These are phyloP conservation scores for Curvularia eragrostidis DNA, from an alignment of 2,329 filamentous ascomycete genomes.

Conservation along the genomic window DNA sequence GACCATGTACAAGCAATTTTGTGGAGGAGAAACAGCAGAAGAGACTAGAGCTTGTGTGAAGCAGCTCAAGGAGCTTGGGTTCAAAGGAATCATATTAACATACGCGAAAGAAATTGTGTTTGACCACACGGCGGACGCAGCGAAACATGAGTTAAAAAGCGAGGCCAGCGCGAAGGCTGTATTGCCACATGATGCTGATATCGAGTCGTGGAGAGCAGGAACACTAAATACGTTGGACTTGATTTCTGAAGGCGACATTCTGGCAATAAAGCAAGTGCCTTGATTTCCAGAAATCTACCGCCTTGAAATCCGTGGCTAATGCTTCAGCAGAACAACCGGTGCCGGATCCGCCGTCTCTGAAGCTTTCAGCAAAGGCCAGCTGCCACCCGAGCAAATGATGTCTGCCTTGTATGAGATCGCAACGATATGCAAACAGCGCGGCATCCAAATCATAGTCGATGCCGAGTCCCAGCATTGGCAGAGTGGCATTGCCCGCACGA, in stretches of 20 bases:
- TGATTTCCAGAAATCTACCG: not conserved
- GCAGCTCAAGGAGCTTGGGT: conserved; percentile 72
- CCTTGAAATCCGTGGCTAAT: conserved; percentile 15
- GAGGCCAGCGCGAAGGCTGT: conserved; percentile 7
- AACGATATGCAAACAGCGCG: conserved; percentile 48
- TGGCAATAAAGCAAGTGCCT: conserved; percentile 39
- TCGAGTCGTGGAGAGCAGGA: conserved; percentile 46
- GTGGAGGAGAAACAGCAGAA: conserved; percentile 74
- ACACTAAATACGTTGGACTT: conserved; percentile 40
- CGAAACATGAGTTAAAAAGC: conserved; percentile 24
- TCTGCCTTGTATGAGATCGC: conserved; percentile 53
- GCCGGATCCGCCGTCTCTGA: conserved; percentile 52
- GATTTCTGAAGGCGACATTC: conserved; percentile 41
- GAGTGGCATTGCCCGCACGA: conserved; percentile 62
- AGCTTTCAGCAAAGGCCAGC: conserved; percentile 46
- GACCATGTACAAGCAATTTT: conserved; percentile 90
- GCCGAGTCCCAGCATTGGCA: conserved; percentile 58
- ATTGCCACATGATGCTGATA: conserved; percentile 33
- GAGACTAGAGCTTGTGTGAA: conserved; percentile 72
- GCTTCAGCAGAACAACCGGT: conserved; percentile 50
- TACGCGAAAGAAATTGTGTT: conserved; percentile 74
- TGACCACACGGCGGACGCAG: conserved; percentile 45
- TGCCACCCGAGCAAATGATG: conserved; percentile 53
- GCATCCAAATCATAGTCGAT: conserved; percentile 55
- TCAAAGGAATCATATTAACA: conserved; percentile 80